phyloP scores from a whole-genome alignment of 202 grass and related monocot species.

The Zizania palustris region DNA sequence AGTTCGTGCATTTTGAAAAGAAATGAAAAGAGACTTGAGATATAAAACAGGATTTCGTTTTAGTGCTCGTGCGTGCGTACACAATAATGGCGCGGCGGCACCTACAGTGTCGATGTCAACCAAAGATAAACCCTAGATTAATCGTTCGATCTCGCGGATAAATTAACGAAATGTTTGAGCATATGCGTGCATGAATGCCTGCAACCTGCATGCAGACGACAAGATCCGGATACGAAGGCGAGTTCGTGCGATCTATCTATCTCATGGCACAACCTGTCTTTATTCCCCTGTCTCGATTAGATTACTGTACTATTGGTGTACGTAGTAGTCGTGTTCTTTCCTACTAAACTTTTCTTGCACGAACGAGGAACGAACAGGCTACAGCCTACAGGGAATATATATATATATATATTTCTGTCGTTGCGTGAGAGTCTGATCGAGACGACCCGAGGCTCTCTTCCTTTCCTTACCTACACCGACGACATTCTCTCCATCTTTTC shows the following conservation, averaged over 20 bases:
- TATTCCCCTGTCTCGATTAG: constrained; percentile 13
- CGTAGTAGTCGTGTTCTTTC: neutral
- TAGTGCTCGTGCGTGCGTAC: neutral
- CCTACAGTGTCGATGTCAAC: neutral
- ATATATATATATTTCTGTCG: neutral
- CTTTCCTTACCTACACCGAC: neutral
- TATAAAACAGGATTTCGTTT: no score
- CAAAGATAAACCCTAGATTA: neutral
- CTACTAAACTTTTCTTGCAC: neutral
- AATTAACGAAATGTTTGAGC: neutral
- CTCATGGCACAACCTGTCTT: constrained; percentile 47
- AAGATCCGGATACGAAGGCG: constrained; percentile 47
- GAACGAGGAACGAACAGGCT: no score
- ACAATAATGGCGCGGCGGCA: neutral
- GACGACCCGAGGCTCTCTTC: no score
- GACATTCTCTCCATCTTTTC: neutral
- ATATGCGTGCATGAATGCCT: constrained; percentile 20
- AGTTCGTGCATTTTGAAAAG: no score
- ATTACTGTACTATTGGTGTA: neutral
- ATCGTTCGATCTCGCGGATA: constrained; percentile 3
- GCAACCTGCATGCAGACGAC: constrained; percentile 24
- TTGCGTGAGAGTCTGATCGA: no score
- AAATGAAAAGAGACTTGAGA: no score
- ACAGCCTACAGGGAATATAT: neutral
- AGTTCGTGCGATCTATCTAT: neutral